A percentile compares a stretch with the other conserved stretches of the same genome.
These are phyloP conservation scores for Botrytis fragariae DNA, from an alignment of 2,329 filamentous ascomycete species.

Conservation along the genomic window DNA sequence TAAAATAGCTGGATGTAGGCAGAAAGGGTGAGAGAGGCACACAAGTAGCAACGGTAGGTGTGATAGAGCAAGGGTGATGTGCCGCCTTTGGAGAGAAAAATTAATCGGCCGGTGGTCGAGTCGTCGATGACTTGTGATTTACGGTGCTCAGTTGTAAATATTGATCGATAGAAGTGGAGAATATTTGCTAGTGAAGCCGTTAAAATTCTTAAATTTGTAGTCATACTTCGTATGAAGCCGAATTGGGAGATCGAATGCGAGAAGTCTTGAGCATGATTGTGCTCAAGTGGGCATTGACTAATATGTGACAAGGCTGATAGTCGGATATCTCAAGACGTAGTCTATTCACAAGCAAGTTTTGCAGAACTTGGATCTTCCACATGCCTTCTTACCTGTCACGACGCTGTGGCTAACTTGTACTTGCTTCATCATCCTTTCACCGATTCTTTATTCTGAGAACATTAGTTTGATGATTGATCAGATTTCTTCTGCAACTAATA, in stretches of 20 bases:
- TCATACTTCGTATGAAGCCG: neutral
- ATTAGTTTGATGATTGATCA: neutral
- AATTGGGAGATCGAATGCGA: neutral
- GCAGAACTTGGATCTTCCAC: neutral
- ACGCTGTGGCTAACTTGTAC: neutral
- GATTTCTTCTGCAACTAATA: slow-evolving; percentile 8
- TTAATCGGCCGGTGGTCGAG: neutral
- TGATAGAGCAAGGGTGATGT: neutral
- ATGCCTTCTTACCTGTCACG: neutral
- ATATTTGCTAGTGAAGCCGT: neutral
- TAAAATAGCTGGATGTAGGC: neutral
- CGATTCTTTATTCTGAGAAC: neutral
- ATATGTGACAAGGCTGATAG: neutral
- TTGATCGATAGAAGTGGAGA: neutral
- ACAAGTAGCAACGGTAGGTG: neutral
- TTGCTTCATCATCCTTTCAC: neutral
- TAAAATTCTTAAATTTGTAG: neutral
- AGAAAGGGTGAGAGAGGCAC: neutral
- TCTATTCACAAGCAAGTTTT: neutral
- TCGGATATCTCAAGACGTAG: neutral
- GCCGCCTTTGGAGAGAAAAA: neutral
- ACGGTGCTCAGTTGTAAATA: neutral
- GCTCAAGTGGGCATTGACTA: neutral
- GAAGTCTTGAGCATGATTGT: neutral
- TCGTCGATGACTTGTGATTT: slow-evolving; percentile 1